phyloP scores from a whole-genome alignment of 192 early-diverging fungal species.

The Coemansia guatemalensis region DNA sequence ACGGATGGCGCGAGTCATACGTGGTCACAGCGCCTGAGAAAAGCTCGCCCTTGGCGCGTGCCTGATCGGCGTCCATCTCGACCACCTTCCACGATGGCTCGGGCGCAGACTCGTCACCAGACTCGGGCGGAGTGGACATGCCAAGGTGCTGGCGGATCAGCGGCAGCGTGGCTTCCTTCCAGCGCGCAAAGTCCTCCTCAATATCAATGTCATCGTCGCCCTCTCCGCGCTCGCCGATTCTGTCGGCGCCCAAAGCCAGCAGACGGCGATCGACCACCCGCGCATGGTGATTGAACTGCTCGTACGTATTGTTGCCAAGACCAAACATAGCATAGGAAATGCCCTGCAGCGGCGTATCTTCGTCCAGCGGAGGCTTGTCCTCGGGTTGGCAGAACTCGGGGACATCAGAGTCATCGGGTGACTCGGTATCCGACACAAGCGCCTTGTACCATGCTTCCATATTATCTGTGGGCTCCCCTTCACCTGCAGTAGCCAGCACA shows the following conservation, averaged over 20 bases:
- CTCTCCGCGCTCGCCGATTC: slow-evolving; percentile 81
- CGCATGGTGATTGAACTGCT: slow-evolving; percentile 80
- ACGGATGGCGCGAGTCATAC: slow-evolving; percentile 90
- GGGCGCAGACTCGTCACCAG: slow-evolving; percentile 29
- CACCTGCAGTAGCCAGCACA: slow-evolving; percentile 95
- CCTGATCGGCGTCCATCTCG: slow-evolving; percentile 53
- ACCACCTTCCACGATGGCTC: slow-evolving; percentile 58
- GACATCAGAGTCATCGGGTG: slow-evolving; percentile 64
- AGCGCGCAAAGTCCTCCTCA: slow-evolving; percentile 95
- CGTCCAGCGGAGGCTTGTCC: slow-evolving; percentile 83
- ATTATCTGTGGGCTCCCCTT: slow-evolving; percentile 98
- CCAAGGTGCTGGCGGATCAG: slow-evolving; percentile 73
- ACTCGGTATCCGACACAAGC: slow-evolving; percentile 60
- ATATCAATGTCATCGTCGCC: slow-evolving; percentile 96
- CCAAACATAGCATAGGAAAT: slow-evolving; percentile 53
- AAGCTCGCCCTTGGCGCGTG: slow-evolving; percentile 42
- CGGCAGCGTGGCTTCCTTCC: slow-evolving; percentile 88
- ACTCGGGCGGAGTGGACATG: slow-evolving; percentile 36
- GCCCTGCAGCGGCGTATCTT: slow-evolving; percentile 62
- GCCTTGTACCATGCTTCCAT: slow-evolving; percentile 91
- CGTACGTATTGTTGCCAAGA: slow-evolving; percentile 58
- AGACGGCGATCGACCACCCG: slow-evolving; percentile 69
- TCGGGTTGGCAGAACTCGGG: slow-evolving; percentile 60
- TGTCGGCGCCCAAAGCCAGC: slow-evolving; percentile 67
- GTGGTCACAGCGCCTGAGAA: slow-evolving; percentile 30